Conservation (phyloP, 208 protist genomes). For the Crithidia expoeki region DNA sequence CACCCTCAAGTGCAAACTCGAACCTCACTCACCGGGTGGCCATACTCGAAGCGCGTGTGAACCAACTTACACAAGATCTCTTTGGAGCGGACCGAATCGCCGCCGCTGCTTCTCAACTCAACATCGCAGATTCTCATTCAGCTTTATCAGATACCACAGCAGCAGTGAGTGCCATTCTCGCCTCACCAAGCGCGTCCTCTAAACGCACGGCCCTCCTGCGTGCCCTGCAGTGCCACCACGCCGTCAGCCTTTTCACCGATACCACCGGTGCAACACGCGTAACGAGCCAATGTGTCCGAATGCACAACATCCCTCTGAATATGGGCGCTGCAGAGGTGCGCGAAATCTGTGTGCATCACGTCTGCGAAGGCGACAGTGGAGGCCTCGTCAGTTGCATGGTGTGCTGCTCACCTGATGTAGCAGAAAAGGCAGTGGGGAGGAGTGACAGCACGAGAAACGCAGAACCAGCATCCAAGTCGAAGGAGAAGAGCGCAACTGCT, state of each 20-base stretch:
- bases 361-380: constrained; percentile 27
- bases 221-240: constrained; percentile 21
- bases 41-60: constrained; percentile 42
- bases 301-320: constrained; percentile 68
- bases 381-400: constrained; percentile 67
- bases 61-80: constrained; percentile 43
- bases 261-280: constrained; percentile 47
- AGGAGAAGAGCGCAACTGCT: neutral
- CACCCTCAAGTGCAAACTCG: constrained; percentile 1
- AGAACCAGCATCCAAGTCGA: too few relatives aligned
- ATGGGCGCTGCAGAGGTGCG: constrained; percentile 67
- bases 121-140: neutral
- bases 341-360: constrained; percentile 50
- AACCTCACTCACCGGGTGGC: constrained; percentile 32
- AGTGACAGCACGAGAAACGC: too few relatives aligned
- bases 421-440: too few relatives aligned
- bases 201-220: constrained; percentile 21
- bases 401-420: constrained; percentile 13
- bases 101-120: neutral
- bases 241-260: constrained; percentile 45
- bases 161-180: neutral
- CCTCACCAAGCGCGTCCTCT: neutral
- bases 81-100: constrained; percentile 39
- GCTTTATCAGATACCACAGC: neutral
- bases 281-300: constrained; percentile 46